Conservation (phyloP, 2,329 filamentous ascomycete genomes). For the Ophiostoma sp. region DNA sequence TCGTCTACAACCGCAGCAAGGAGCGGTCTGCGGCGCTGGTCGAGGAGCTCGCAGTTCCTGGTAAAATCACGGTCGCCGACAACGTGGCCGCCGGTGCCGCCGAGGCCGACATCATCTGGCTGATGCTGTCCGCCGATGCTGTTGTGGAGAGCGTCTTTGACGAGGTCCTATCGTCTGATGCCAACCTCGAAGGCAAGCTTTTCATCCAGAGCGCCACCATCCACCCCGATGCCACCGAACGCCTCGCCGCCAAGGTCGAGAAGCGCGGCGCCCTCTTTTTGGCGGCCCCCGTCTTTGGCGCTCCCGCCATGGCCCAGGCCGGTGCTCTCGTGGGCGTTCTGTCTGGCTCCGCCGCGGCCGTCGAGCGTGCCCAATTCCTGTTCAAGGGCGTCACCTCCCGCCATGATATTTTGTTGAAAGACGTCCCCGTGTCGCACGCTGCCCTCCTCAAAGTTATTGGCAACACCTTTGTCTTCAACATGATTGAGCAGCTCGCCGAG, state of each 20-base stretch:
- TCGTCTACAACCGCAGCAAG: conserved; percentile 77
- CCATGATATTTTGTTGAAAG: conserved; percentile 68
- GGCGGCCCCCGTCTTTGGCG: conserved; percentile 69
- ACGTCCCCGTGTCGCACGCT: conserved; percentile 67
- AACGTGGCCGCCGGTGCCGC: conserved; percentile 66
- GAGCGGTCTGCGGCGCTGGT: conserved; percentile 65
- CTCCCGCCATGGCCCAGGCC: conserved; percentile 67
- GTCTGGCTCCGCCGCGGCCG: conserved; percentile 61
- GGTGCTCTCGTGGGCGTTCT: conserved; percentile 73
- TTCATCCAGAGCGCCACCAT: conserved; percentile 88
- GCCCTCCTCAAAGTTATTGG: conserved; percentile 77
- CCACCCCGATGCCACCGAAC: conserved; percentile 76
- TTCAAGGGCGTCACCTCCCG: conserved; percentile 71
- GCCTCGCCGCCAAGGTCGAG: conserved; percentile 58
- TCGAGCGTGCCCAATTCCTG: conserved; percentile 68
- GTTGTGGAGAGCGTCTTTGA: conserved; percentile 75
- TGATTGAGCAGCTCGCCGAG: conserved; percentile 77
- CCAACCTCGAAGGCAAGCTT: conserved; percentile 67
- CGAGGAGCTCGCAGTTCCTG: conserved; percentile 54
- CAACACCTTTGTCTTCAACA: conserved; percentile 83
- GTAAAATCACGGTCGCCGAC: conserved; percentile 63
- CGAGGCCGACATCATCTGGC: conserved; percentile 76
- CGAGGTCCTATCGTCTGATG: conserved; percentile 57
- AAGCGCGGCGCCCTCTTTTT: conserved; percentile 70
- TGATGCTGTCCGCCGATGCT: conserved; percentile 78